Percentiles rank a stretch among this genome's conserved stretches.
phyloP scores from a whole-genome alignment of 108 stramenopile genomes.

The Cyclostephanos tholiformis region DNA sequence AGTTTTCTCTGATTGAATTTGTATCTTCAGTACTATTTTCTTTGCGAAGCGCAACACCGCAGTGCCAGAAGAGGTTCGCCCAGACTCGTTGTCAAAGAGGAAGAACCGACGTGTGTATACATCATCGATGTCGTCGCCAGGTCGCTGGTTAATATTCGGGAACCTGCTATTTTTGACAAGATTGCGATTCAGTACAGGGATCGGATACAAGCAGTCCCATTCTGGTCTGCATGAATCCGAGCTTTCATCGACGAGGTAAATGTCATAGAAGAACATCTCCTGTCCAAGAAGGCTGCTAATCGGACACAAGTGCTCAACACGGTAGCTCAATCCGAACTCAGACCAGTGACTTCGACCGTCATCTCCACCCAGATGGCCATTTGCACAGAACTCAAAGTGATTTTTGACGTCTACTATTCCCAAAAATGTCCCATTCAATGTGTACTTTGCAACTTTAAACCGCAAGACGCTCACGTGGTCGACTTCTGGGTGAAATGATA shows the following conservation, averaged over 20 bases:
- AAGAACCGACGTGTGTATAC: slow-evolving; percentile 73
- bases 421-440: slow-evolving; percentile 67
- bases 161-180: slow-evolving; percentile 21
- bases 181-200: slow-evolving; percentile 62
- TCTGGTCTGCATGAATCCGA: slow-evolving; percentile 21
- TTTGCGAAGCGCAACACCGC: slow-evolving; percentile 68
- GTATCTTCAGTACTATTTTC: slow-evolving; percentile 48
- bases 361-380: slow-evolving; percentile 27
- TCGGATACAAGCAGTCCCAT: slow-evolving; percentile 58
- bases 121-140: slow-evolving; percentile 59
- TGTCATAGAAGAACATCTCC: slow-evolving; percentile 72
- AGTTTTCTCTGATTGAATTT: slow-evolving; percentile 40
- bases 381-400: slow-evolving; percentile 65
- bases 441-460: slow-evolving; percentile 65
- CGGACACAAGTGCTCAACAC: slow-evolving; percentile 52
- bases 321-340: slow-evolving; percentile 54
- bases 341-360: slow-evolving; percentile 24
- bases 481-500: slow-evolving; percentile 36
- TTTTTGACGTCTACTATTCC: slow-evolving; percentile 61
- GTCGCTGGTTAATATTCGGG: slow-evolving; percentile 55
- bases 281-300: slow-evolving; percentile 43
- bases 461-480: slow-evolving; percentile 26
- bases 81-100: slow-evolving; percentile 64
- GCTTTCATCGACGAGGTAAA: slow-evolving; percentile 69
- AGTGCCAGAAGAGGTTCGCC: slow-evolving; percentile 38